phyloP scores from a whole-genome alignment of 2,329 filamentous ascomycete species.

The Penicillium expansum region DNA sequence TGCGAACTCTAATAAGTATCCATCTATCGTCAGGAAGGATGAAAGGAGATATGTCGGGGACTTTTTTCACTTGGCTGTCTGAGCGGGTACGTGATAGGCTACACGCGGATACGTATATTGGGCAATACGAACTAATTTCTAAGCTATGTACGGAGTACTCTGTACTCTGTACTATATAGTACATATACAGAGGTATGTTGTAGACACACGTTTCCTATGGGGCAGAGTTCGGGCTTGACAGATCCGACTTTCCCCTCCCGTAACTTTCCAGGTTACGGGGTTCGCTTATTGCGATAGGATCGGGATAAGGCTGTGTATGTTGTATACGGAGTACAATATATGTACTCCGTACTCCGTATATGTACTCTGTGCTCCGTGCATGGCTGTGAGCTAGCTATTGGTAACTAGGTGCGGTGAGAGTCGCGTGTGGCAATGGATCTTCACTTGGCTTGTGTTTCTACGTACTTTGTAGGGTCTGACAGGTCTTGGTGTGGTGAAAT shows the following conservation, averaged over 20 bases:
- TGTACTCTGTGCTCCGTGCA: neutral
- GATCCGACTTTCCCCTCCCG: constrained; percentile 19
- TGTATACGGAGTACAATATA: neutral
- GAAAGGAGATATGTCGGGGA: neutral
- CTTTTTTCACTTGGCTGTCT: neutral
- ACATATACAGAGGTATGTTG: no score
- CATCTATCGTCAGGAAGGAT: neutral
- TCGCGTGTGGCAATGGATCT: neutral
- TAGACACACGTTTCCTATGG: neutral
- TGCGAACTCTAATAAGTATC: neutral
- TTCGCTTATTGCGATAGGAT: constrained; percentile 10
- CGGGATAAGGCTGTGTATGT: neutral
- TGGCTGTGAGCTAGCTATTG: neutral
- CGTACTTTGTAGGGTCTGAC: neutral
- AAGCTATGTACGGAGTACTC: no score
- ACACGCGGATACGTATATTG: neutral
- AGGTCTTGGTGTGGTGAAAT: neutral
- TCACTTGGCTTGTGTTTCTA: neutral
- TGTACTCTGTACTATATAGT: no score
- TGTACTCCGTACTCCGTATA: neutral
- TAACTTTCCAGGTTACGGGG: constrained; percentile 23
- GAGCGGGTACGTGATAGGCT: neutral
- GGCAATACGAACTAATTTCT: neutral
- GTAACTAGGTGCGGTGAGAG: neutral
- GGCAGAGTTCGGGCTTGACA: constrained; percentile 1